Base-by-base conservation (phyloP, 2,329 filamentous ascomycete species). In the Alternaria sp. region DNA sequence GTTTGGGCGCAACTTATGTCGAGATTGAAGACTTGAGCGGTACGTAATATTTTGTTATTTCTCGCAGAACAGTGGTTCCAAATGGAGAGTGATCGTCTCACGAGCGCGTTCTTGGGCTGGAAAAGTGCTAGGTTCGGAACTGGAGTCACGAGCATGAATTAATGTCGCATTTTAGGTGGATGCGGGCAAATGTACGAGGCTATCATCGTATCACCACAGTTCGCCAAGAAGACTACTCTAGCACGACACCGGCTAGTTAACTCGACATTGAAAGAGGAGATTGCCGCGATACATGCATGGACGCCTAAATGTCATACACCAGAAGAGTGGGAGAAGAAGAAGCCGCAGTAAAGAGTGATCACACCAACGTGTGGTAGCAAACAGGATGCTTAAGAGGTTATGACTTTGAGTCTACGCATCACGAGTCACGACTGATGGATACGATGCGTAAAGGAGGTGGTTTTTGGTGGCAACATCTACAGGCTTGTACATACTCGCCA, bases 1-100 rank as follows among this genome's bases (percentile, higher is more conserved):
- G 89, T 68, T 85, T 97, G 58, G 86, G 88, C 61, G 93, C 93
- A 21, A 85, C 86, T 26, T 88, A 96, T 82, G 93, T 97, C 67
- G 90, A 96, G 74, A 93, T 97, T 71, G 91, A 92, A 68, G 95
- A 98, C 82, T 89, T 97, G 85, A 97, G 93, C 68, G 95, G 94
- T 97, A 87, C 62, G 84, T 78, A 32, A 12, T 46, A n/a, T n/a
- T 25, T n/a, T 57, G 30, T 61, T 10, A 17, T 54, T 40, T 21
- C 49, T n/a, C 12, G 28, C 28, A 30, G 12, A 30, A 30, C 12
- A 13, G 28, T 30, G 28, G 28, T 30, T 30, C 28, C 28, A 30
- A 5, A 30, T 30, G 28, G 28, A 13, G 28, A 30, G 28, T 30
- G 28, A 30, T 30, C 28, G 12, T 30, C 28, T 30, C 28, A 28